These are phyloP conservation scores for Pichia pseudocactophila DNA, from an alignment of 805 yeast species.

Conservation along the genomic window DNA sequence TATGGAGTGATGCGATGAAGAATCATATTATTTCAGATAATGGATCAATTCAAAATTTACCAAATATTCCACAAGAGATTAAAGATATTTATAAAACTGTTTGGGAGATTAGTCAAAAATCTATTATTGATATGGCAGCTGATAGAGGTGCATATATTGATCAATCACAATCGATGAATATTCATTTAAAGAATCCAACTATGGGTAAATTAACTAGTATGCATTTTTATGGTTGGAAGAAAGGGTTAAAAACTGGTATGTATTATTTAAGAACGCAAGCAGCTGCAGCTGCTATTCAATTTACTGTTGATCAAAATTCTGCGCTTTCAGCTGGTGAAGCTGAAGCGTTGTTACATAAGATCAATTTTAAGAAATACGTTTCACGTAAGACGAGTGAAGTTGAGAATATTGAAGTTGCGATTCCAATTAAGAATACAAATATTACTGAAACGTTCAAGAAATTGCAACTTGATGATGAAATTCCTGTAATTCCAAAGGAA, in stretches of 20 bases:
- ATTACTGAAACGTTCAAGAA: conserved; percentile 7
- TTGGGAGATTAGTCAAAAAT: conserved; percentile 54
- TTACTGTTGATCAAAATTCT: conserved; percentile 57
- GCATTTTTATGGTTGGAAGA: conserved; percentile 99
- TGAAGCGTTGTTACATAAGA: conserved; percentile 23
- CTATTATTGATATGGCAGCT: conserved; percentile 56
- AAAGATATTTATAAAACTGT: conserved; percentile 51
- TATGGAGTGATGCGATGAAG: conserved; percentile 52
- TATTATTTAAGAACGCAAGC: conserved; percentile 97
- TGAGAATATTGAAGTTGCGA: conserved; percentile 23
- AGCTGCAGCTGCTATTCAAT: conserved; percentile 95
- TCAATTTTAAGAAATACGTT: conserved; percentile 29
- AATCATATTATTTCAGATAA: conserved; percentile 46
- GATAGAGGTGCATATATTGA: conserved; percentile 75
- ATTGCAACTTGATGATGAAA: conserved; percentile 5
- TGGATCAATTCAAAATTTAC: conserved; percentile 48
- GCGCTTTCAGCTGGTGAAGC: conserved; percentile 23
- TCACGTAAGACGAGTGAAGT: conserved; percentile 22
- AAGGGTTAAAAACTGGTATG: conserved; percentile 98
- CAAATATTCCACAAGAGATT: conserved; percentile 45
- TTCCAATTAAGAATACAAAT: conserved; percentile 5
- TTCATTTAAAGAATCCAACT: conserved; percentile 86
- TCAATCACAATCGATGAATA: conserved; percentile 91
- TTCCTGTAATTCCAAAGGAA: conserved; percentile 18
- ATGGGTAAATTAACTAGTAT: conserved; percentile 96